A percentile compares a stretch with the other conserved stretches of the same genome.
These are phyloP conservation scores for Delonix regia DNA, from an alignment of 306 rosid genomes.

Conservation along the genomic window DNA sequence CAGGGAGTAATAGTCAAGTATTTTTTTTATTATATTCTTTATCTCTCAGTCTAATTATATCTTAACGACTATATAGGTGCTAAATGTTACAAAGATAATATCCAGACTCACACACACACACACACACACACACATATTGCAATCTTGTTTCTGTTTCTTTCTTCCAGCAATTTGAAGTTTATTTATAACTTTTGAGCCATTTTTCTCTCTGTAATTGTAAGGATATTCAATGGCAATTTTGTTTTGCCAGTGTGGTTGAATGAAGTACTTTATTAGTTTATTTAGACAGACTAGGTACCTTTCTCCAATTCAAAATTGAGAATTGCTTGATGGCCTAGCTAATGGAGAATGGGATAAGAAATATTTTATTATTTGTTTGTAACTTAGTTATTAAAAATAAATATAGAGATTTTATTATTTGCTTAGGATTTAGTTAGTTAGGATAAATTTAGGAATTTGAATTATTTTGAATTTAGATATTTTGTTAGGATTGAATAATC, in stretches of 20 bases:
- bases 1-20: constrained; percentile 16
- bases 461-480: no score
- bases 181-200: constrained; percentile 5
- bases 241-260: constrained; percentile 10
- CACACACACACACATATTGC: no score
- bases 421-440: no score
- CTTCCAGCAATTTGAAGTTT: constrained; percentile 3
- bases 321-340: constrained; percentile 32
- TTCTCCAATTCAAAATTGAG: constrained; percentile 37
- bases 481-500: no score
- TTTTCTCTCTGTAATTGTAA: constrained; percentile 14
- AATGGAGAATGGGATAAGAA: no score
- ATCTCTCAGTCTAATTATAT: constrained; percentile 17
- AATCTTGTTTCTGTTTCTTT: neutral
- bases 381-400: no score
- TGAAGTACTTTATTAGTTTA: constrained; percentile 23
- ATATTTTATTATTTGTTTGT: no score
- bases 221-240: constrained; percentile 11
- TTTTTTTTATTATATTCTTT: constrained; percentile 4
- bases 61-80: constrained; percentile 10
- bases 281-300: constrained; percentile 40
- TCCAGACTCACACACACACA: no score
- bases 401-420: no score
- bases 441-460: no score
- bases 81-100: constrained; percentile 1